Conservation (phyloP, 2,329 filamentous ascomycete species). For the Pseudogymnoascus sp. region DNA sequence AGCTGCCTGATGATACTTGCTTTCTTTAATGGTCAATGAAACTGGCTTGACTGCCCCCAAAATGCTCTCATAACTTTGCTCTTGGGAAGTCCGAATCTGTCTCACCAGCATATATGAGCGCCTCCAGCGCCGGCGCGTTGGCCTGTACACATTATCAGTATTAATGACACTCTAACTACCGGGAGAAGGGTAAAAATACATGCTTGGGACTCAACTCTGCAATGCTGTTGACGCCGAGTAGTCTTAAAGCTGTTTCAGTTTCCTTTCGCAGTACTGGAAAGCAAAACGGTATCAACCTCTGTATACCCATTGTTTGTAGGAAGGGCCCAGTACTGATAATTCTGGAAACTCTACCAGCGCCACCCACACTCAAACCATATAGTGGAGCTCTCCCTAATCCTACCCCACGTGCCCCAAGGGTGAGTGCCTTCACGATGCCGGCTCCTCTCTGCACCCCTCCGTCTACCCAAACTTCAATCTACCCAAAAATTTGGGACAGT, state of each 20-base stretch:
- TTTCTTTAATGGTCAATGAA: not conserved
- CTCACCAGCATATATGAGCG: not conserved
- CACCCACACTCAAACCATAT: slow-evolving; percentile 41
- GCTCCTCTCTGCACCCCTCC: slow-evolving; percentile 13
- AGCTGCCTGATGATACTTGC: not conserved
- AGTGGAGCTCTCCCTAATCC: slow-evolving; percentile 13
- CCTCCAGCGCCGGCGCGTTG: too few species aligned
- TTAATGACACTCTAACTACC: too few species aligned
- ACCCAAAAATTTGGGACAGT: slow-evolving; percentile 14
- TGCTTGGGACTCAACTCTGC: too few species aligned
- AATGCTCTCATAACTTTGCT: not conserved
- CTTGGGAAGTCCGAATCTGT: not conserved
- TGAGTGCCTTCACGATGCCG: slow-evolving; percentile 15
- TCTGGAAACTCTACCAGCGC: slow-evolving; percentile 45
- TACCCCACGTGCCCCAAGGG: slow-evolving; percentile 13
- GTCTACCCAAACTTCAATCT: slow-evolving; percentile 13
- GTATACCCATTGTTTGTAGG: not conserved
- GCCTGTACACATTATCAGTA: too few species aligned
- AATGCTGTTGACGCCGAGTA: too few species aligned
- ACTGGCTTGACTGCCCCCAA: not conserved
- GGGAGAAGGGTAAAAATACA: too few species aligned
- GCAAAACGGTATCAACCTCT: not conserved
- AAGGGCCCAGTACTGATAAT: slow-evolving; percentile 29
- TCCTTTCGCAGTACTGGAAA: slow-evolving; percentile 42
- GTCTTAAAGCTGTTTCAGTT: slow-evolving; percentile 54